Percentiles rank a stretch among this genome's conserved stretches.
Evolutionary conservation across 2,329 filamentous ascomycete species (phyloP).

Genomic region (Canariomyces notabilis): DNA sequence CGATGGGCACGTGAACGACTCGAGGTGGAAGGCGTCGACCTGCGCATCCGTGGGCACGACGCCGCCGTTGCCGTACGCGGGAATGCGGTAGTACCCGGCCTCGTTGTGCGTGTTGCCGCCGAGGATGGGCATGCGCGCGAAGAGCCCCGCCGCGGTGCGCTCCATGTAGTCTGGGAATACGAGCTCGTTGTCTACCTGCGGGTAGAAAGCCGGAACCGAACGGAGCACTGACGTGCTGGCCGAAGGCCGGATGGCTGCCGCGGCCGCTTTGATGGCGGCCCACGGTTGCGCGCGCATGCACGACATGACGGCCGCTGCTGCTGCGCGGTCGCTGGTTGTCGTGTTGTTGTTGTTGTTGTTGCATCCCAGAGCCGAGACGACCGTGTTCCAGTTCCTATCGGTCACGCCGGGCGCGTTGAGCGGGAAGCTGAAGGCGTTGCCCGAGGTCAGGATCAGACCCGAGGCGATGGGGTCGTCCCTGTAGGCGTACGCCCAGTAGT

Average conservation of each 20-base stretch:
- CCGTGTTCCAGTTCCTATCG: constrained; percentile 39
- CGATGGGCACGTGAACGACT: constrained; percentile 44
- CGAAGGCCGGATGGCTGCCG: constrained; percentile 31
- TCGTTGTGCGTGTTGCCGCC: constrained; percentile 43
- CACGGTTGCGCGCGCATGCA: constrained; percentile 37
- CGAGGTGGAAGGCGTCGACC: constrained; percentile 36
- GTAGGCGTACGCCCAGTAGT: constrained; percentile 48
- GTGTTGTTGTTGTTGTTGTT: constrained; percentile 15
- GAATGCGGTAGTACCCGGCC: constrained; percentile 43
- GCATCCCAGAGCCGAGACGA: constrained; percentile 37
- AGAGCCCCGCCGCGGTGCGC: constrained; percentile 32
- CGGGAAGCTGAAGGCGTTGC: constrained; percentile 42
- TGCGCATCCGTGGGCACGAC: constrained; percentile 35
- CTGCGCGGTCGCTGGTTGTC: no score
- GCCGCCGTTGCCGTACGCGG: constrained; percentile 34
- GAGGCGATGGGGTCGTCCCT: constrained; percentile 43
- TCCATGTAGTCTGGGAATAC: constrained; percentile 39
- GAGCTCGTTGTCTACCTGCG: constrained; percentile 35
- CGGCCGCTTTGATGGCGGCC: constrained; percentile 34
- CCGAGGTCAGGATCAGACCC: constrained; percentile 43
- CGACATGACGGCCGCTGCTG: constrained; percentile 30
- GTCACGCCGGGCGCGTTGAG: constrained; percentile 33
- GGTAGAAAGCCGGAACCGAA: constrained; percentile 38
- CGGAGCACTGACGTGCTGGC: constrained; percentile 34
- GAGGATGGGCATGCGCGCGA: constrained; percentile 38